These are phyloP conservation scores for Xylaria flabelliformis DNA, from an alignment of 495 filamentous ascomycete species.

Conservation along the genomic window DNA sequence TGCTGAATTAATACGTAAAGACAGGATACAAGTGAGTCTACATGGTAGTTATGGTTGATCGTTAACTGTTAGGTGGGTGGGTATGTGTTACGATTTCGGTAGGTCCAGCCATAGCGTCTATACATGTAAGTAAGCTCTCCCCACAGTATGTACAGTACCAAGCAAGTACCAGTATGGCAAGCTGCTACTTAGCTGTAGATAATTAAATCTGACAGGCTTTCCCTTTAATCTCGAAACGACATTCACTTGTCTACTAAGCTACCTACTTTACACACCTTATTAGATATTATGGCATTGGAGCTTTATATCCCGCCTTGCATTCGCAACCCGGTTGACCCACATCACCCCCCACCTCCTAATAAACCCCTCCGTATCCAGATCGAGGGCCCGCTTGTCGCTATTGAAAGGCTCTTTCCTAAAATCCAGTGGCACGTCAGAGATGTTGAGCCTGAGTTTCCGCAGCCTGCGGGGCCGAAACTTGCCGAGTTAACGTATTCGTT, in stretches of 20 bases:
- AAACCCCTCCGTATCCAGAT: conserved; percentile 43
- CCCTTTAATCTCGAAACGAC: too few species aligned
- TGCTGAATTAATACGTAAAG: background rate
- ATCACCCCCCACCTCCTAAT: conserved; percentile 36
- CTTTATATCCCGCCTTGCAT: conserved; percentile 31
- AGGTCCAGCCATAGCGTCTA: too few species aligned
- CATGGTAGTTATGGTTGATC: background rate
- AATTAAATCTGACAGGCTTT: too few species aligned
- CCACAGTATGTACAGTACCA: too few species aligned
- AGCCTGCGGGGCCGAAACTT: conserved; percentile 38
- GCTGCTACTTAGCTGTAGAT: too few species aligned
- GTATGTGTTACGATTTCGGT: too few species aligned
- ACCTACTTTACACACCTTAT: too few species aligned
- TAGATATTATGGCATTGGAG: conserved; percentile 22
- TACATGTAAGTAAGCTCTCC: too few species aligned
- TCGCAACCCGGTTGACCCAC: conserved; percentile 27
- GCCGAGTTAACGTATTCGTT: conserved; percentile 37
- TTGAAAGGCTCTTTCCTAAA: conserved; percentile 39
- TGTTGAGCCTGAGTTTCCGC: conserved; percentile 31
- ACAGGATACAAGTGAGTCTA: too few species aligned
- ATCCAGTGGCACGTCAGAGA: conserved; percentile 34
- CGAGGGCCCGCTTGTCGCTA: conserved; percentile 38
- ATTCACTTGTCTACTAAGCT: too few species aligned
- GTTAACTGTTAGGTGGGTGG: background rate
- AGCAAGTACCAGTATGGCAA: too few species aligned